Conservation (phyloP, 2,329 filamentous ascomycete genomes). For the Nigrograna mackinnonii region DNA sequence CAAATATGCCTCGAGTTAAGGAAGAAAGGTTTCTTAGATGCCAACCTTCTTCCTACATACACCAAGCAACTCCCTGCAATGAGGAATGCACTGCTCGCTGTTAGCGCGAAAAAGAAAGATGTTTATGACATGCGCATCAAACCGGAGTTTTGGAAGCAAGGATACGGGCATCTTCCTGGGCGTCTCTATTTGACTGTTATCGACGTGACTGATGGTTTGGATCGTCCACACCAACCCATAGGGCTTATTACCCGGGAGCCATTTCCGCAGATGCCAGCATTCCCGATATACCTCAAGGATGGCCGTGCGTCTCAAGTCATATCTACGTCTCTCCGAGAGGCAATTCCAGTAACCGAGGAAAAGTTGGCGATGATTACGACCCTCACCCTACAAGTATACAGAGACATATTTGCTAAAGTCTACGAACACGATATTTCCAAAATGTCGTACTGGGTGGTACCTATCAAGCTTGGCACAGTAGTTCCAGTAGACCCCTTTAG, state of each 20-base stretch:
- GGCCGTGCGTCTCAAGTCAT: slow-evolving; percentile 63
- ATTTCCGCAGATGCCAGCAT: slow-evolving; percentile 67
- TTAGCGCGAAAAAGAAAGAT: slow-evolving; percentile 76
- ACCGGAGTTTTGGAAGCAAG: slow-evolving; percentile 70
- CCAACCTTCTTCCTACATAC: slow-evolving; percentile 73
- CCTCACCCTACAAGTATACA: slow-evolving; percentile 78
- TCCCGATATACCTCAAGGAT: slow-evolving; percentile 73
- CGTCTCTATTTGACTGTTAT: slow-evolving; percentile 67
- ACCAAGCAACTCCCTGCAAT: slow-evolving; percentile 74
- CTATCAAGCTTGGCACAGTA: slow-evolving; percentile 47
- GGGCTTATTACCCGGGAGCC: slow-evolving; percentile 69
- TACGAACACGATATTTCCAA: slow-evolving; percentile 67
- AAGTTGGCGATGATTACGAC: slow-evolving; percentile 61
- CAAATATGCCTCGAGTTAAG: slow-evolving; percentile 75
- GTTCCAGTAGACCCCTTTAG: neutral
- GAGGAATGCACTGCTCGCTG: slow-evolving; percentile 83
- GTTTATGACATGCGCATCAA: slow-evolving; percentile 80
- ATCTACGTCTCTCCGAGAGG: slow-evolving; percentile 48
- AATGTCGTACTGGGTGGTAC: slow-evolving; percentile 84
- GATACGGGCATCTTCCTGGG: slow-evolving; percentile 49
- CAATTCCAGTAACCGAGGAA: slow-evolving; percentile 49
- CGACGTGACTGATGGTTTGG: slow-evolving; percentile 62
- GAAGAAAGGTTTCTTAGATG: slow-evolving; percentile 69
- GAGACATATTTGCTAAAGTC: slow-evolving; percentile 86
- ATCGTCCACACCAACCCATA: slow-evolving; percentile 64